Conservation (phyloP, 257 asterid genomes). For the Paulownia fortunei region DNA sequence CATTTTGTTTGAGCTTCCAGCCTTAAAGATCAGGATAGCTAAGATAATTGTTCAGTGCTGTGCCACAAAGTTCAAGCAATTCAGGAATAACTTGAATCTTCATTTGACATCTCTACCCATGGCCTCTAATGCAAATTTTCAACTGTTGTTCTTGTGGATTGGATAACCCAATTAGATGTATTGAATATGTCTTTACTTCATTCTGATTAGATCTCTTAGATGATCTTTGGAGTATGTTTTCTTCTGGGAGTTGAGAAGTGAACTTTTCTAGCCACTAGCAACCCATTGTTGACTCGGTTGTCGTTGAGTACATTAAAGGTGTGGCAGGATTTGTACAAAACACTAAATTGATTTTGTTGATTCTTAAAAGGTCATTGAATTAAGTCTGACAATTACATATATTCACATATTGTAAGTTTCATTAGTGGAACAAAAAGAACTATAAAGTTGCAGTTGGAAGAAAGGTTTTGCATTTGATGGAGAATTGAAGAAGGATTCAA, state of each 20-base stretch:
- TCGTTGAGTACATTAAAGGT: neutral
- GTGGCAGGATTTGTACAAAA: neutral
- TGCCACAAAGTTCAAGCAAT: neutral
- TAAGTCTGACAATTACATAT: too few species aligned
- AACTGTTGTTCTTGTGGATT: neutral
- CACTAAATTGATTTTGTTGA: neutral
- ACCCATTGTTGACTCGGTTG: neutral
- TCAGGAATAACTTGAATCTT: neutral
- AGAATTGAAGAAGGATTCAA: too few species aligned
- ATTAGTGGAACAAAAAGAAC: too few species aligned
- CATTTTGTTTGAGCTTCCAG: neutral
- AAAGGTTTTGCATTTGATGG: too few species aligned
- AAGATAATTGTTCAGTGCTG: neutral
- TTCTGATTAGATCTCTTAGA: neutral
- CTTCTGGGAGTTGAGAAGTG: neutral
- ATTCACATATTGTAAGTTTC: too few species aligned
- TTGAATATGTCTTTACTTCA: neutral
- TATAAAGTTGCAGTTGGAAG: too few species aligned
- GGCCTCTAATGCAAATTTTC: neutral
- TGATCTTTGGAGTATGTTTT: neutral
- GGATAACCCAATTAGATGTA: neutral
- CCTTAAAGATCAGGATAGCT: neutral
- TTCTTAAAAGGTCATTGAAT: neutral
- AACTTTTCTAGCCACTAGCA: neutral
- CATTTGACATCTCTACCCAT: neutral